Conservation (phyloP, 2,329 filamentous ascomycete genomes). For the Epichloe sylvatica region DNA sequence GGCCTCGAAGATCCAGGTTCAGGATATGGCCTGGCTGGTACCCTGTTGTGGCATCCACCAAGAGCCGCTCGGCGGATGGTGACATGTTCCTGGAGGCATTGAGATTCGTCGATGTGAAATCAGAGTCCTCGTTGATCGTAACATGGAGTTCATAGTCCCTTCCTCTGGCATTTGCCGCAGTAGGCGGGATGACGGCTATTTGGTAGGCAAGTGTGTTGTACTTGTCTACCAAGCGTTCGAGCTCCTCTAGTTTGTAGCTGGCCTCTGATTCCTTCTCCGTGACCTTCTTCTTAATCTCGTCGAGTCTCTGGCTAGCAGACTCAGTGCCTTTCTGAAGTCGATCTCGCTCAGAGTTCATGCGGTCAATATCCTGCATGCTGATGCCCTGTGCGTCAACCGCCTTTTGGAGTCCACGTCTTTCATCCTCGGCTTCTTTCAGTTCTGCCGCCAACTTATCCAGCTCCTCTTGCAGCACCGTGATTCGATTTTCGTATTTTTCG, state of each 20-base stretch:
- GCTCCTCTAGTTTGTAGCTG: conserved; percentile 70
- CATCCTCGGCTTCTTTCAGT: conserved; percentile 66
- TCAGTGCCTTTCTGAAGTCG: conserved; percentile 83
- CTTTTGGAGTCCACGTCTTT: conserved; percentile 65
- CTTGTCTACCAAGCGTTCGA: conserved; percentile 77
- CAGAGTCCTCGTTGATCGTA: conserved; percentile 62
- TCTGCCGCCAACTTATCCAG: conserved; percentile 66
- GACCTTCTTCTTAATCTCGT: conserved; percentile 72
- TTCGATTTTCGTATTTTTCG: conserved; percentile 74
- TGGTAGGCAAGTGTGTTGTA: conserved; percentile 95
- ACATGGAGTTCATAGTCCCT: conserved; percentile 73
- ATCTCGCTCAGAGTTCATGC: conserved; percentile 92
- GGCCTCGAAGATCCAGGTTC: conserved; percentile 74
- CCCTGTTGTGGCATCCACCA: conserved; percentile 69
- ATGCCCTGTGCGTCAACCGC: conserved; percentile 87
- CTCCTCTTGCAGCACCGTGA: conserved; percentile 72
- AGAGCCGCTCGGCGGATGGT: conserved; percentile 53
- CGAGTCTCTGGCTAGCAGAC: conserved; percentile 57
- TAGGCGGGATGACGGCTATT: conserved; percentile 74
- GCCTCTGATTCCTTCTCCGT: conserved; percentile 82
- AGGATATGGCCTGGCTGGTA: conserved; percentile 83
- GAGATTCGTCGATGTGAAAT: conserved; percentile 55
- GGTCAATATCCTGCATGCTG: conserved; percentile 95
- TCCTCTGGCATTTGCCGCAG: conserved; percentile 74
- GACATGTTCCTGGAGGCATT: conserved; percentile 25